These are phyloP conservation scores for Dendrocalamus latiflorus DNA, from an alignment of 202 grass and related monocot species.

Conservation along the genomic window DNA sequence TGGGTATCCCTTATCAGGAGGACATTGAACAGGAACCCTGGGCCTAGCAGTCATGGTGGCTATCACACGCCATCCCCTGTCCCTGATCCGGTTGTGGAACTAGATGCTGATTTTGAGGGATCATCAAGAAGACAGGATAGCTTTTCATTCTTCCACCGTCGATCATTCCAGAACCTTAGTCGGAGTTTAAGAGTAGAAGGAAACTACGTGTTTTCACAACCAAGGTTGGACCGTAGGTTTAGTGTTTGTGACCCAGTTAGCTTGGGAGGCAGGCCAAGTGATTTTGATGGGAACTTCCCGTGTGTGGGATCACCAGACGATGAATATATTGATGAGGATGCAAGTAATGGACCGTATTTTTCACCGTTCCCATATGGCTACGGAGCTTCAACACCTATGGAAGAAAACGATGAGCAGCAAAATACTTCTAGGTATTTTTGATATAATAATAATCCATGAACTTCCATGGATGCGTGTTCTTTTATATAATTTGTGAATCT, in stretches of 20 bases:
- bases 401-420: constrained; percentile 44
- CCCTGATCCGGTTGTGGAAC: constrained; percentile 68
- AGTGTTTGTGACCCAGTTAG: constrained; percentile 66
- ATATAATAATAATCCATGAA: background rate
- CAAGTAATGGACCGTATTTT: constrained; percentile 29
- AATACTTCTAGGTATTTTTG: constrained; percentile 54
- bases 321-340: constrained; percentile 52
- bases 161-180: constrained; percentile 77
- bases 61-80: constrained; percentile 64
- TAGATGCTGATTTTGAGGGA: constrained; percentile 89
- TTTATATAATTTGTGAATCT: background rate
- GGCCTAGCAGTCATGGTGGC: constrained; percentile 32
- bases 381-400: constrained; percentile 27
- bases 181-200: constrained; percentile 78
- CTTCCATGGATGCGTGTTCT: background rate
- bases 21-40: constrained; percentile 71
- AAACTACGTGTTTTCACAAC: constrained; percentile 45
- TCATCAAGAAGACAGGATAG: constrained; percentile 52
- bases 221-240: constrained; percentile 74
- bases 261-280: constrained; percentile 57
- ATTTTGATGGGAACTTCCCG: constrained; percentile 67
- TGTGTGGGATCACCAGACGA: constrained; percentile 56
- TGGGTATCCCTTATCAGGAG: constrained; percentile 81
- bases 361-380: constrained; percentile 62
- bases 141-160: constrained; percentile 58